Conservation (phyloP, 164 flowering plant species). For the Magnolia sinica region DNA sequence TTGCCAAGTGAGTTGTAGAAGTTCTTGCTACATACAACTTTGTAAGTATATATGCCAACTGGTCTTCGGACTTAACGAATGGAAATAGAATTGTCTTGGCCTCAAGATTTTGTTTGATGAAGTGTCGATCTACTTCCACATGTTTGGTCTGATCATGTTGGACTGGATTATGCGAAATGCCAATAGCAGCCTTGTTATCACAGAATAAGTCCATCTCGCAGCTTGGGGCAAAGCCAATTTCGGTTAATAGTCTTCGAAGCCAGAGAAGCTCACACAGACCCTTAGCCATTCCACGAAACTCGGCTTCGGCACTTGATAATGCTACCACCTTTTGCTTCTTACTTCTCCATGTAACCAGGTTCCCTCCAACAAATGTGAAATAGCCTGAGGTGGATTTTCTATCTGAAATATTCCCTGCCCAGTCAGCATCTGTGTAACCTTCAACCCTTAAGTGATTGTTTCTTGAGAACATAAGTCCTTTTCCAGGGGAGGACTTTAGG, state of each 20-base stretch:
- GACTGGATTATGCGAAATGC: constrained; percentile 1
- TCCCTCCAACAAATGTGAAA: not conserved
- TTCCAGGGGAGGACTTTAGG: not conserved
- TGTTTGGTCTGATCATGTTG: not conserved
- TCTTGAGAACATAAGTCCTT: constrained; percentile 2
- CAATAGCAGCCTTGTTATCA: constrained; percentile 10
- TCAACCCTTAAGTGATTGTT: not conserved
- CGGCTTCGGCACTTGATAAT: constrained; percentile 7
- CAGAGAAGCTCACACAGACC: constrained; percentile 13
- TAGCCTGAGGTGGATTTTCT: constrained; percentile 1
- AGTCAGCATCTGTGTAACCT: constrained; percentile 4
- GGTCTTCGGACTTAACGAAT: no score
- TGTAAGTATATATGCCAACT: not conserved
- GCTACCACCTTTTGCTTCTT: constrained; percentile 4
- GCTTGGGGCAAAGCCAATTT: constrained; percentile 7
- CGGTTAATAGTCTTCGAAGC: constrained; percentile 4
- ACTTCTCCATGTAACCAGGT: not conserved
- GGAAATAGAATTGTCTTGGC: not conserved
- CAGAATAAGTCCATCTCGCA: constrained; percentile 9
- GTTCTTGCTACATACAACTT: constrained; percentile 8
- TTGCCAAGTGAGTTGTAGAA: constrained; percentile 12
- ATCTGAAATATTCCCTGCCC: not conserved
- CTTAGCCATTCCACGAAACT: constrained; percentile 15
- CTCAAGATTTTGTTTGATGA: constrained; percentile 11
- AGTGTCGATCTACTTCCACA: constrained; percentile 1